Evolutionary conservation across 345 rosid species (phyloP), one percentile per base, ranked within the genome.

Genomic region (Eucalyptus leucophloia): DNA sequence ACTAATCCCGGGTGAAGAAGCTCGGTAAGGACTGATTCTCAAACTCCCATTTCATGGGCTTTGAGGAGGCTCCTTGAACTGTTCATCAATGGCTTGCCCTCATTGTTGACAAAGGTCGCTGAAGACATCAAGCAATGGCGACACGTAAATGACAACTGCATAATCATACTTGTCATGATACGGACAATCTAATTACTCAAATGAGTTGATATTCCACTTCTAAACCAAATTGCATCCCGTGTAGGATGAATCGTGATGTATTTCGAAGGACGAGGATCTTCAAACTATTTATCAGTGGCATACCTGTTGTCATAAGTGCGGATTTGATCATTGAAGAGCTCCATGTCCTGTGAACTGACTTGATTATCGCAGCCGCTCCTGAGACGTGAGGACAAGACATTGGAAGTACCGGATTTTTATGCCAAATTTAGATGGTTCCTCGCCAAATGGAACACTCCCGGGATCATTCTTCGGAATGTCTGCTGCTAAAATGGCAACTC

Each of bases 371-470:
- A 14, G 96, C 96, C 21, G 96, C 96, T 26, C 98, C 98, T 14
- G 96, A 87, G 17, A 96, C 96, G 90, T 96, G 98, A 89, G 98
- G 98, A 92, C 98, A 96, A 80, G 98, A 96, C 99, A 96, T 95
- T 34, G 99, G n/a, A 97, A 19, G 99, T 97, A 87, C 99, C 99
- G 1, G 99, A 97, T 87, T 37, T n/a, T 91, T 69, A 93, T 87
- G 87, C 92, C 94, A 90, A 92, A 96, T 37, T 87, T 87, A 7
- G 92, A 56, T 37, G 93, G 91, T 92, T 93, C 90, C 80, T 91
- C 80, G 21, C 92, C 94, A 21, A 42, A 17, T 10, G 91, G 92
- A 87, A 90, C 91, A 47, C 82, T 91, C 80, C 90, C 92, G 30
- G 86, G 67, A 32, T 91, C 93, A 15, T 28, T 45, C 65, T 88